These are phyloP conservation scores for Neopestalotiopsis clavispora DNA, from an alignment of 2,329 filamentous ascomycete species.

Conservation along the genomic window DNA sequence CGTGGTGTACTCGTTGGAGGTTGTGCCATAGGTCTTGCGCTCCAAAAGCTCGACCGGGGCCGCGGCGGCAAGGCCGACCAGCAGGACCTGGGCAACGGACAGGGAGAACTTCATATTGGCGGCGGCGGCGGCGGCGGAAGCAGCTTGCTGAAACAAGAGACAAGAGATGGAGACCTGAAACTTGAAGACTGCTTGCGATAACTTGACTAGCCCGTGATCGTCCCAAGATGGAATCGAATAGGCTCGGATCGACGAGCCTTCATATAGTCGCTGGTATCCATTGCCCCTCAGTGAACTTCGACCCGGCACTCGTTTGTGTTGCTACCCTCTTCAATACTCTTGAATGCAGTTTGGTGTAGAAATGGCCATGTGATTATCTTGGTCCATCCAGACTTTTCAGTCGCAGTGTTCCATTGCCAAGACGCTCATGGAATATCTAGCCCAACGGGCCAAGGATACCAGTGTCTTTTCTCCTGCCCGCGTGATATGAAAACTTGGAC, in stretches of 20 bases:
- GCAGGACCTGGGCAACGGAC: neutral
- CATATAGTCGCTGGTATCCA: neutral
- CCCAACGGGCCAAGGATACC: neutral
- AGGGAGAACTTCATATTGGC: slow-evolving; percentile 16
- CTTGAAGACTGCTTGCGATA: neutral
- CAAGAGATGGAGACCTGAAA: neutral
- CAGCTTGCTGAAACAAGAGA: neutral
- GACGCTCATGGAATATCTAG: neutral
- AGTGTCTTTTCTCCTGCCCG: neutral
- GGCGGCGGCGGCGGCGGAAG: neutral
- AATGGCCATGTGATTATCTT: neutral
- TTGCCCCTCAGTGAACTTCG: neutral
- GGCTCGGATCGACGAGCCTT: neutral
- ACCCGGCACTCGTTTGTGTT: neutral
- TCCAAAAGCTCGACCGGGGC: slow-evolving; percentile 6
- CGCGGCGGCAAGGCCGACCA: slow-evolving; percentile 5
- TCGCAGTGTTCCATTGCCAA: slow-evolving; percentile 1
- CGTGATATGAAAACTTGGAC: neutral
- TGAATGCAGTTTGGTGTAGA: neutral
- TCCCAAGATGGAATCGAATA: neutral
- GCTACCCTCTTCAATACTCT: neutral
- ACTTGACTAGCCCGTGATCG: neutral
- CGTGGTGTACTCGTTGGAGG: slow-evolving; percentile 40
- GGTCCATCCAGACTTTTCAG: neutral
- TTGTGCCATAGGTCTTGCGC: slow-evolving; percentile 15